Evolutionary conservation across 2,329 filamentous ascomycete species (phyloP).

Genomic region (Mycogone perniciosa): DNA sequence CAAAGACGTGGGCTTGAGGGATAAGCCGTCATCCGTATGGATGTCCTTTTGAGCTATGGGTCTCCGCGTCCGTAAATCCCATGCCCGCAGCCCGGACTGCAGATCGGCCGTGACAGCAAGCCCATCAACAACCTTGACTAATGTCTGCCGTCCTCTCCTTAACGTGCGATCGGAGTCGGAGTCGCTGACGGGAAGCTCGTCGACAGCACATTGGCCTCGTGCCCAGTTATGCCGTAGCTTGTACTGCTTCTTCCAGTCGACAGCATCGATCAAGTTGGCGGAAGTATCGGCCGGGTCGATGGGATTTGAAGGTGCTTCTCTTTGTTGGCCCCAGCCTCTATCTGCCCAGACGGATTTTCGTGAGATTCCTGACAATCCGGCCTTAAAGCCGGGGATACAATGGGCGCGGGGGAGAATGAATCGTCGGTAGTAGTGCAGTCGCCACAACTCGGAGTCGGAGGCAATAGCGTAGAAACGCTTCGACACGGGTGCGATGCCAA

Average conservation of each 20-base stretch:
- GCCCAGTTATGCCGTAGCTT: slow-evolving; percentile 89
- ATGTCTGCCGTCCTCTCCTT: slow-evolving; percentile 42
- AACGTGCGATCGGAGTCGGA: slow-evolving; percentile 25
- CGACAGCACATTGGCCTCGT: slow-evolving; percentile 70
- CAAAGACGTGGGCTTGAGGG: slow-evolving; percentile 51
- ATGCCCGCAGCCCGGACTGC: slow-evolving; percentile 65
- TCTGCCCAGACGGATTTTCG: slow-evolving; percentile 40
- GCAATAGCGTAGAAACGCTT: slow-evolving; percentile 68
- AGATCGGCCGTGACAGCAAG: slow-evolving; percentile 71
- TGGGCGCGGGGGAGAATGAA: slow-evolving; percentile 79
- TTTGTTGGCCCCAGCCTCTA: slow-evolving; percentile 29
- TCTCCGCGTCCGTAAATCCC: slow-evolving; percentile 61
- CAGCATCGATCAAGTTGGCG: slow-evolving; percentile 25
- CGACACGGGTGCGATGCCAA: slow-evolving; percentile 60
- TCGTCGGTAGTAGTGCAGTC: slow-evolving; percentile 75
- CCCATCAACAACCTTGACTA: slow-evolving; percentile 73
- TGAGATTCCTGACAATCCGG: slow-evolving; percentile 36
- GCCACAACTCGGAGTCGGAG: slow-evolving; percentile 85
- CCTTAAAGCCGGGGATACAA: slow-evolving; percentile 61
- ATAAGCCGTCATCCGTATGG: slow-evolving; percentile 16
- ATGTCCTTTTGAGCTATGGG: slow-evolving; percentile 49
- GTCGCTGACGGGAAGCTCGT: slow-evolving; percentile 59
- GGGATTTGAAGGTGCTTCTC: slow-evolving; percentile 23
- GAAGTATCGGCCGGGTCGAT: slow-evolving; percentile 45
- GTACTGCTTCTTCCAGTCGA: slow-evolving; percentile 86